Evolutionary conservation across 2,329 filamentous ascomycete genomes (phyloP).

Genomic region (Hymenoscyphus albidus): DNA sequence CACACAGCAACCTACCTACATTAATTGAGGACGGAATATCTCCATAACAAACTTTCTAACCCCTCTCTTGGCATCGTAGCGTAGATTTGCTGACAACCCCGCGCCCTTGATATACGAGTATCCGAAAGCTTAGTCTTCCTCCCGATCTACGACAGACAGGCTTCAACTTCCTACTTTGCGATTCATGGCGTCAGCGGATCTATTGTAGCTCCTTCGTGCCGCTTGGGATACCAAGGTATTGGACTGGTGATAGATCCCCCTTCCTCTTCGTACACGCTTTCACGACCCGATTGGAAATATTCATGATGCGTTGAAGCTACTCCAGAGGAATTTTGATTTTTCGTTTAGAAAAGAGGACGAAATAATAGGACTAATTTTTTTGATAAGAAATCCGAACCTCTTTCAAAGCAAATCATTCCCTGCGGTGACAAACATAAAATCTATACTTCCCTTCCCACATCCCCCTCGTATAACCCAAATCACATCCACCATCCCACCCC

Average conservation of each 20-base stretch:
- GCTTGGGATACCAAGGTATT: slow-evolving; percentile 37
- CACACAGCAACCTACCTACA: too few species aligned
- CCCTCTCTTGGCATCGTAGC: slow-evolving; percentile 38
- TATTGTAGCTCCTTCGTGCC: slow-evolving; percentile 33
- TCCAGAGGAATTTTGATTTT: slow-evolving; percentile 10
- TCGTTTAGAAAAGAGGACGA: slow-evolving; percentile 34
- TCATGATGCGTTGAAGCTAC: slow-evolving; percentile 26
- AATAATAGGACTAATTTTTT: slow-evolving; percentile 36
- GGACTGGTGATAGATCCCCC: slow-evolving; percentile 10
- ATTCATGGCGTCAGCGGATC: slow-evolving; percentile 31
- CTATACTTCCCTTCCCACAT: slow-evolving; percentile 37
- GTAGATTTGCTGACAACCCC: slow-evolving; percentile 36
- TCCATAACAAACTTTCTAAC: slow-evolving; percentile 41
- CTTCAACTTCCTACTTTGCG: slow-evolving; percentile 33
- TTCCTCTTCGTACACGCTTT: slow-evolving; percentile 21
- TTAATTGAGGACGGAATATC: slow-evolving; percentile 15
- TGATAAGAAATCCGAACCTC: slow-evolving; percentile 37
- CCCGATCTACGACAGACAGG: slow-evolving; percentile 34
- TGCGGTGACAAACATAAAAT: slow-evolving; percentile 44
- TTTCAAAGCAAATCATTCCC: slow-evolving; percentile 33
- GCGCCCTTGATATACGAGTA: slow-evolving; percentile 36
- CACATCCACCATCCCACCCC: slow-evolving; percentile 39
- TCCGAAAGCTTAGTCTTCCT: slow-evolving; percentile 32
- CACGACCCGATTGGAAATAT: slow-evolving; percentile 32
- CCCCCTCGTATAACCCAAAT: slow-evolving; percentile 40